phyloP scores from a whole-genome alignment of 2,329 filamentous ascomycete genomes.

The Leptographium procerum region DNA sequence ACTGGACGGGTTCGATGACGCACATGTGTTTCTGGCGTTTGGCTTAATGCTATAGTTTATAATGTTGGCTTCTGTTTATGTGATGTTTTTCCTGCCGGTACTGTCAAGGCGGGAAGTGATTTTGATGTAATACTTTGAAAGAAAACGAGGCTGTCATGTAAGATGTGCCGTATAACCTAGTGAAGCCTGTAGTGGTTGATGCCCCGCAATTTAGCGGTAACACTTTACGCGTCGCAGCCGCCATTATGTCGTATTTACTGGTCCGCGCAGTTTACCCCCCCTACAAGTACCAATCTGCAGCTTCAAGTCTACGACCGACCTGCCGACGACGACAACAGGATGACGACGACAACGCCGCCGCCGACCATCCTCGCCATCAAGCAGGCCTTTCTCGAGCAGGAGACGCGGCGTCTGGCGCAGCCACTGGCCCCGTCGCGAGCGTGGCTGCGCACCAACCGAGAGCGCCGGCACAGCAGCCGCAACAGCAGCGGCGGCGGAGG shows the following conservation, averaged over 20 bases:
- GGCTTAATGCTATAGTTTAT: neutral
- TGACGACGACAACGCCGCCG: constrained; percentile 17
- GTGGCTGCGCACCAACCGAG: constrained; percentile 37
- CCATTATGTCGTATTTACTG: no score
- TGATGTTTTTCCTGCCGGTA: neutral
- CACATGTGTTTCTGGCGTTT: neutral
- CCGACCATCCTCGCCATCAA: constrained; percentile 53
- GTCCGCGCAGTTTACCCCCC: no score
- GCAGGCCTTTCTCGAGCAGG: constrained; percentile 48
- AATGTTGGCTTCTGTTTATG: neutral
- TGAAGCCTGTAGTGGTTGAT: neutral
- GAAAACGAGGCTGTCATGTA: no score
- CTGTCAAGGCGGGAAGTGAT: neutral
- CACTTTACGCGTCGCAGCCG: no score
- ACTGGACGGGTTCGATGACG: neutral
- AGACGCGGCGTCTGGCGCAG: constrained; percentile 52
- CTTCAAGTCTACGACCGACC: neutral
- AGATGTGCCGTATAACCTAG: no score
- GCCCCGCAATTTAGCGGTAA: neutral
- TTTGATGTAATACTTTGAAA: neutral
- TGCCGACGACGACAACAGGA: neutral
- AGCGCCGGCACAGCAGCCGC: neutral
- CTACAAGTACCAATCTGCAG: neutral
- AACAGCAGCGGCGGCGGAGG: neutral
- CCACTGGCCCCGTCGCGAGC: constrained; percentile 42